These are phyloP conservation scores for Botrytis fabae DNA, from an alignment of 2,329 filamentous ascomycete genomes.

Conservation along the genomic window DNA sequence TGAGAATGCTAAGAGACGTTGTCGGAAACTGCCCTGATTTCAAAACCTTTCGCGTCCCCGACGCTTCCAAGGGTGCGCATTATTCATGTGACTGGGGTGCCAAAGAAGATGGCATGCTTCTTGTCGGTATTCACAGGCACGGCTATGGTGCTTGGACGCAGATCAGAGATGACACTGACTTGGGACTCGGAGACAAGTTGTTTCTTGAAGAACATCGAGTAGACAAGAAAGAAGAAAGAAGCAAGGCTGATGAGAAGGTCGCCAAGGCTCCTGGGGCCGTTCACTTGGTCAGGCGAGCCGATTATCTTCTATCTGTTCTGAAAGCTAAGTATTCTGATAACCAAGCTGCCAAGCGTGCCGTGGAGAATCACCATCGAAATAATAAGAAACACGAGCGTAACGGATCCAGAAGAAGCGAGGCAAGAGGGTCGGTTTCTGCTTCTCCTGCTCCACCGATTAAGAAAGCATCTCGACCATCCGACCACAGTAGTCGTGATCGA, in stretches of 20 bases:
- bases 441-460: slow-evolving; percentile 64
- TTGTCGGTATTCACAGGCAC: slow-evolving; percentile 87
- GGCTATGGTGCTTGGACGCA: slow-evolving; percentile 95
- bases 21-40: slow-evolving; percentile 68
- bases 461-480: slow-evolving; percentile 44
- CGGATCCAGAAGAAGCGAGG: slow-evolving; percentile 60
- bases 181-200: slow-evolving; percentile 85
- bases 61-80: slow-evolving; percentile 87
- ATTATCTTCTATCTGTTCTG: slow-evolving; percentile 93
- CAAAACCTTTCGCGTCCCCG: slow-evolving; percentile 79
- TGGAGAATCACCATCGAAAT: slow-evolving; percentile 93
- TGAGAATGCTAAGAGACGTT: slow-evolving; percentile 78
- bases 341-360: slow-evolving; percentile 70
- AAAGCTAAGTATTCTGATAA: slow-evolving; percentile 82
- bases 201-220: slow-evolving; percentile 98
- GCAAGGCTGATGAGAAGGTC: slow-evolving; percentile 66
- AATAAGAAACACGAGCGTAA: slow-evolving; percentile 73
- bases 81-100: slow-evolving; percentile 93
- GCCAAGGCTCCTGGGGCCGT: slow-evolving; percentile 96
- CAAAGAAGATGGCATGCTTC: slow-evolving; percentile 94
- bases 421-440: slow-evolving; percentile 62
- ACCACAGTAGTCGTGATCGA: slow-evolving; percentile 50
- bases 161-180: slow-evolving; percentile 86
- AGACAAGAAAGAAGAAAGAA: slow-evolving; percentile 92
- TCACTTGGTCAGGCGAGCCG: slow-evolving; percentile 89